Evolutionary conservation across 129 eudicot genomes (phyloP).

Genomic region (Kitagawia praeruptora): DNA sequence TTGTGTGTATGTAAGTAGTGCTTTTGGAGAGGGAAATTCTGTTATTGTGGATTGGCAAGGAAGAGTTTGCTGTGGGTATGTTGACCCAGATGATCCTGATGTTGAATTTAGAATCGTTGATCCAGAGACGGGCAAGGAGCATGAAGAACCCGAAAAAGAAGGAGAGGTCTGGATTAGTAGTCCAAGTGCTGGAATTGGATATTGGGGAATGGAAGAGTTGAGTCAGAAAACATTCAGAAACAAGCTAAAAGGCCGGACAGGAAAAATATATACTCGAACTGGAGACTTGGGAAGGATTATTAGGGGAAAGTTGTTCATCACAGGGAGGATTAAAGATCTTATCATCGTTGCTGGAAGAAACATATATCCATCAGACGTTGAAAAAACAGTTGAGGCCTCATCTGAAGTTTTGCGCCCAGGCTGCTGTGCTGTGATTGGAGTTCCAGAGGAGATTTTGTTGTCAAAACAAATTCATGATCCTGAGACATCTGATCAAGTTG

Average conservation of each 20-base stretch:
- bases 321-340: conserved; percentile 40
- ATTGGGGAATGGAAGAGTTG: conserved; percentile 40
- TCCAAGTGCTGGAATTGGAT: conserved; percentile 43
- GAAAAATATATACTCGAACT: conserved; percentile 29
- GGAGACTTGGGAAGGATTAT: conserved; percentile 41
- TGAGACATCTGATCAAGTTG: conserved; percentile 28
- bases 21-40: conserved; percentile 32
- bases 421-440: conserved; percentile 43
- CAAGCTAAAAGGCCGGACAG: conserved; percentile 15
- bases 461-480: conserved; percentile 25
- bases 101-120: conserved; percentile 33
- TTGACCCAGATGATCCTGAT: conserved; percentile 23
- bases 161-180: conserved; percentile 47
- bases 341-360: conserved; percentile 43
- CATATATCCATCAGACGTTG: conserved; percentile 39
- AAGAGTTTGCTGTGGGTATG: conserved; percentile 42
- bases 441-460: conserved; percentile 28
- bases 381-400: conserved; percentile 41
- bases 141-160: conserved; percentile 31
- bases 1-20: conserved; percentile 32
- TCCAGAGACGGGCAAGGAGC: conserved; percentile 33
- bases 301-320: conserved; percentile 30
- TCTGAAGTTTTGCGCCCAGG: conserved; percentile 39
- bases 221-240: conserved; percentile 31
- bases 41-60: conserved; percentile 40